These are phyloP conservation scores for Cyclotella choctawhatcheeana DNA, from an alignment of 108 stramenopile species.

Conservation along the genomic window DNA sequence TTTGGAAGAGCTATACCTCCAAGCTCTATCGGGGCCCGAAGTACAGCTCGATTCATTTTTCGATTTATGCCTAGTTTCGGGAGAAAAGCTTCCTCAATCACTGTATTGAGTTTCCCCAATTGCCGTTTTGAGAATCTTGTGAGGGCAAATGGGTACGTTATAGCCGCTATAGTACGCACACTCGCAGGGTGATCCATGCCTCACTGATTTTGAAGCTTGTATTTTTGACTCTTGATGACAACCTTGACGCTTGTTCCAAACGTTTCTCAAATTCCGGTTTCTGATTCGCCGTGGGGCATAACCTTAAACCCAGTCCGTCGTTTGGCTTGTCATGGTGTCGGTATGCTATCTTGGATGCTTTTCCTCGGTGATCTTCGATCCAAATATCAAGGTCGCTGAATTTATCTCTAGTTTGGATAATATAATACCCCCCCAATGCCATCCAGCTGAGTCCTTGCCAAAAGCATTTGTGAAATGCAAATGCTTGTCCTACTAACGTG, in stretches of 20 bases:
- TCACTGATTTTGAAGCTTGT: background rate
- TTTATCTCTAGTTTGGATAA: background rate
- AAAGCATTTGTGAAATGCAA: slow-evolving; percentile 3
- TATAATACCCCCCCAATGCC: background rate
- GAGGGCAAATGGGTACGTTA: background rate
- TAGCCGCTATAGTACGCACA: background rate
- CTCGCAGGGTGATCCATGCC: background rate
- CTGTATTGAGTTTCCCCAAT: background rate
- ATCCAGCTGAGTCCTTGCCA: background rate
- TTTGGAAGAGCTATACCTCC: background rate
- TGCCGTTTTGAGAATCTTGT: slow-evolving; percentile 2
- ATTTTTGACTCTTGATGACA: background rate
- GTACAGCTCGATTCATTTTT: background rate
- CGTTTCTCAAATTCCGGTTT: background rate
- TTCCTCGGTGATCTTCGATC: background rate
- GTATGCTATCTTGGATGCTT: background rate
- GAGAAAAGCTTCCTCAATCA: background rate
- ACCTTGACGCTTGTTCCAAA: slow-evolving; percentile 1
- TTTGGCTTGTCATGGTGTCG: background rate
- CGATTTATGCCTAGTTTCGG: slow-evolving; percentile 3
- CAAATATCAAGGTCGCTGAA: background rate
- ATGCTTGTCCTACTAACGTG: background rate
- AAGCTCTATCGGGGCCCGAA: slow-evolving; percentile 1
- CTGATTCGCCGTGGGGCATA: slow-evolving; percentile 7
- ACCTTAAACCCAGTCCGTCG: background rate